Evolutionary conservation across 2,329 filamentous ascomycete species (phyloP).

Genomic region (Rhynchosporium secalis): DNA sequence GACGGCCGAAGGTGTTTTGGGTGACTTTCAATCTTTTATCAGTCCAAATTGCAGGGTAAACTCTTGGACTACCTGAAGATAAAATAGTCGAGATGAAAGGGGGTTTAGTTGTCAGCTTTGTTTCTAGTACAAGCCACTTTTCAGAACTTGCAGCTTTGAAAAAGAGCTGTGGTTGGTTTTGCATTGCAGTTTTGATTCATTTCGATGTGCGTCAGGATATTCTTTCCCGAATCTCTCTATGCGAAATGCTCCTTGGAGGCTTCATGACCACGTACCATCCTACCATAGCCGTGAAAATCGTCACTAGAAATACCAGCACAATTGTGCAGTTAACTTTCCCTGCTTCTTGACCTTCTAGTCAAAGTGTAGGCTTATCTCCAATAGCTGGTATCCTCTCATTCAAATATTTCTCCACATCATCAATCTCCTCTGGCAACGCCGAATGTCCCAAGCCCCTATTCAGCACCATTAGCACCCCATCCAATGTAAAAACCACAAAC

Average conservation of each 20-base stretch:
- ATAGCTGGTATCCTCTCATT: constrained; percentile 47
- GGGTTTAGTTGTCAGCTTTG: constrained; percentile 4
- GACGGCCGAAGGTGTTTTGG: too few relatives aligned
- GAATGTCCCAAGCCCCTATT: constrained; percentile 70
- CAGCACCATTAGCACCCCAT: constrained; percentile 8
- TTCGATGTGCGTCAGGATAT: neutral
- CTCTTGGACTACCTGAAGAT: too few relatives aligned
- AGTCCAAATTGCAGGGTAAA: too few relatives aligned
- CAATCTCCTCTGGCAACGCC: constrained; percentile 74
- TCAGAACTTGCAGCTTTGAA: neutral
- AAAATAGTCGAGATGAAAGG: neutral
- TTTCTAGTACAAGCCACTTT: neutral
- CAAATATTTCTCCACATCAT: constrained; percentile 71
- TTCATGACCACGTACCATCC: constrained; percentile 15
- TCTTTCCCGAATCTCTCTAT: neutral
- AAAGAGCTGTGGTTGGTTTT: neutral
- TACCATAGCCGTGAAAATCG: constrained; percentile 9
- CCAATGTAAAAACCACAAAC: neutral
- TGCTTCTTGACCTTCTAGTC: constrained; percentile 10
- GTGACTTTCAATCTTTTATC: too few relatives aligned
- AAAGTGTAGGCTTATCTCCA: constrained; percentile 38
- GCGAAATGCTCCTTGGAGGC: neutral
- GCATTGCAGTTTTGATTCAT: neutral
- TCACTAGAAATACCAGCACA: constrained; percentile 11
- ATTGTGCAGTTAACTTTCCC: constrained; percentile 5